phyloP scores from a whole-genome alignment of 805 yeast genomes.

The Wickerhamiella galacta region DNA sequence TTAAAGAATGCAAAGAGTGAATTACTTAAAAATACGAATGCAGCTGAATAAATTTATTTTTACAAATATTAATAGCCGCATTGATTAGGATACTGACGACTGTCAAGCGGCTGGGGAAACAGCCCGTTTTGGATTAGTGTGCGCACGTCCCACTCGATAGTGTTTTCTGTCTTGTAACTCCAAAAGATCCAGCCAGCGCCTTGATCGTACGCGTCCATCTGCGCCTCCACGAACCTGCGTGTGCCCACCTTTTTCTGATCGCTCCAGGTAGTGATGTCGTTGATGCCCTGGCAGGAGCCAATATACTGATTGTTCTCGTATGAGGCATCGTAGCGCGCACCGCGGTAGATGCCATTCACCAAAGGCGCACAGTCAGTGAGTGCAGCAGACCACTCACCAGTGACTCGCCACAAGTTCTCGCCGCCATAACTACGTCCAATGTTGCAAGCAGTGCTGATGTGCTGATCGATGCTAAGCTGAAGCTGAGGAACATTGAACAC shows the following conservation, averaged over 20 bases:
- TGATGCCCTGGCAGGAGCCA: constrained; percentile 45
- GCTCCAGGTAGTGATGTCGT: constrained; percentile 40
- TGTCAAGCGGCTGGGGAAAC: constrained; percentile 67
- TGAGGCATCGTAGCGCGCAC: constrained; percentile 64
- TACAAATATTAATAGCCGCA: constrained; percentile 32
- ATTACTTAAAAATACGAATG: too few relatives aligned
- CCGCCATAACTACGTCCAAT: constrained; percentile 27
- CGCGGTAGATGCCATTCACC: constrained; percentile 75
- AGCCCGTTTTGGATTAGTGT: constrained; percentile 38
- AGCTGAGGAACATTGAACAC: constrained; percentile 57
- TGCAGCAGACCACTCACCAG: constrained; percentile 88
- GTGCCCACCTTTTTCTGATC: constrained; percentile 36
- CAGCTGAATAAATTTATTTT: too few relatives aligned
- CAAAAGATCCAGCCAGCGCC: constrained; percentile 80
- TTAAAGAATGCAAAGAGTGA: too few relatives aligned
- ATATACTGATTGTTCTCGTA: constrained; percentile 29
- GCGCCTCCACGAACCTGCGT: constrained; percentile 72
- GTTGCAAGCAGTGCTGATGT: constrained; percentile 36
- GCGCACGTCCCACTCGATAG: constrained; percentile 75
- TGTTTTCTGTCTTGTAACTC: constrained; percentile 78
- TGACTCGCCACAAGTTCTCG: constrained; percentile 57
- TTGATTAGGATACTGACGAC: constrained; percentile 54
- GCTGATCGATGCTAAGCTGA: constrained; percentile 40
- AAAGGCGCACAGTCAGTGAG: constrained; percentile 79
- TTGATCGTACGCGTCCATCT: constrained; percentile 66